Conservation (phyloP, 2,329 filamentous ascomycete genomes). For the Xylariaceae sp. region DNA sequence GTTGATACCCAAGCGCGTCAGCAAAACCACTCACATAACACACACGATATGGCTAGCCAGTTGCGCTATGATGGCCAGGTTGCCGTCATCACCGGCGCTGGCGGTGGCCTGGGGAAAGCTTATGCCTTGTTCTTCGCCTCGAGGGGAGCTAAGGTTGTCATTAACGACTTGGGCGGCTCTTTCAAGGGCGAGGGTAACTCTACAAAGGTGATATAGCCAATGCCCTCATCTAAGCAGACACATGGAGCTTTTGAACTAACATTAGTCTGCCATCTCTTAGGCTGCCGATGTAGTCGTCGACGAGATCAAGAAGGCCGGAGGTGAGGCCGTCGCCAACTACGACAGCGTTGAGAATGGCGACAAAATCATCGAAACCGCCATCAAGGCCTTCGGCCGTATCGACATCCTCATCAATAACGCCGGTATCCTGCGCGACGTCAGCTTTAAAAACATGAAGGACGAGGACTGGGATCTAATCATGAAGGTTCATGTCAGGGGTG, state of each 20-base stretch:
- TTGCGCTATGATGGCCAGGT: conserved; percentile 83
- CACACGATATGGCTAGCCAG: conserved; percentile 29
- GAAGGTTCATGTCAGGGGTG: conserved; percentile 85
- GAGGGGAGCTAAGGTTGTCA: conserved; percentile 88
- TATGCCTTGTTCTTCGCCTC: conserved; percentile 89
- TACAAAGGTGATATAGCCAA: conserved; percentile 61
- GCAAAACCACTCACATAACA: conserved; percentile 3
- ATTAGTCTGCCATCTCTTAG: conserved; percentile 37
- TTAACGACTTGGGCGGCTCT: conserved; percentile 91
- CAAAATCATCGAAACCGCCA: conserved; percentile 85
- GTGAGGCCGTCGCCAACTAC: conserved; percentile 97
- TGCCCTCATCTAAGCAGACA: neutral
- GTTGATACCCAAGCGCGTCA: conserved; percentile 2
- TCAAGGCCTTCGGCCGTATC: conserved; percentile 77
- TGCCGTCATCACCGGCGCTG: conserved; percentile 82
- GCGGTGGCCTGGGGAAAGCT: conserved; percentile 75
- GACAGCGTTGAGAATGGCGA: conserved; percentile 91
- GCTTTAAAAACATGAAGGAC: conserved; percentile 99
- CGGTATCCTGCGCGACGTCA: conserved; percentile 88
- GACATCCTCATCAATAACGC: conserved; percentile 98
- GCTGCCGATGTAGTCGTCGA: conserved; percentile 79
- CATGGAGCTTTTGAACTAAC: conserved; percentile 23
- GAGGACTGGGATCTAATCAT: conserved; percentile 95
- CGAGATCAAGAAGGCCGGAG: conserved; percentile 81
- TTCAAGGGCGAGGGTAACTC: conserved; percentile 90